Evolutionary conservation across 2,329 filamentous ascomycete genomes (phyloP), one percentile per base, ranked within the genome.

Genomic region (Cyclaneusma minus): DNA sequence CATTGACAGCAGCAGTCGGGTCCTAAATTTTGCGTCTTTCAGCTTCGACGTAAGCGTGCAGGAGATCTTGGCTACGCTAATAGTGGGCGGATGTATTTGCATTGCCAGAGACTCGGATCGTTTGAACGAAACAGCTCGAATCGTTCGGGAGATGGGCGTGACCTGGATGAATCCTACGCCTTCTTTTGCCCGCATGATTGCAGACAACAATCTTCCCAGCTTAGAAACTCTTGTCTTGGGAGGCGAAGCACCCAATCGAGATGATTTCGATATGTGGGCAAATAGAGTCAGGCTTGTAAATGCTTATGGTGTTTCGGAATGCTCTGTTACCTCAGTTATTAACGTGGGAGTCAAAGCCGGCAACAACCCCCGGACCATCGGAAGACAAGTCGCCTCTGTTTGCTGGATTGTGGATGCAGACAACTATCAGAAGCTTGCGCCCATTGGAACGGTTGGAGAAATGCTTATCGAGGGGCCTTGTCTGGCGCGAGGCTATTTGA

Each of bases 201-300:
- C 81, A 1, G 83, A 83, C 1, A 85, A 79, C 0, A 82, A 89
- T 8, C 78, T 74, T 0, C 82, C 82, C 0, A 52, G 52, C 0
- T 50, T 93, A 60, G 29, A 52, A 81, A 4, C 57, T 89, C 2
- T 56, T 87, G 18, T 92, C 80, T 0, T 92, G 87, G 39, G 83
- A 80, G 6, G 84, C 89, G n/a, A n/a, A n/a, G n/a, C n/a, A n/a
- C n/a, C n/a, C n/a, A n/a, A n/a, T n/a, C n/a, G n/a, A n/a, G n/a
- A n/a, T n/a, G 3, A 4, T 4, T 4, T 26, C 8, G 16, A 19
- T 8, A n/a, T 4, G 19, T 26, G 24, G 24, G n/a, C 9, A 6
- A 6, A 3, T 5, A 8, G 19, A 5, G 24, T 26, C 14, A 25
- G 16, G 13, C 19, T 16, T n/a, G 16, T 30, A 17, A 34, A 29